A percentile compares a stretch with the other conserved stretches of the same genome.
Evolutionary conservation across 805 yeast species (phyloP).

Genomic region (Candida nonsorbophila): DNA sequence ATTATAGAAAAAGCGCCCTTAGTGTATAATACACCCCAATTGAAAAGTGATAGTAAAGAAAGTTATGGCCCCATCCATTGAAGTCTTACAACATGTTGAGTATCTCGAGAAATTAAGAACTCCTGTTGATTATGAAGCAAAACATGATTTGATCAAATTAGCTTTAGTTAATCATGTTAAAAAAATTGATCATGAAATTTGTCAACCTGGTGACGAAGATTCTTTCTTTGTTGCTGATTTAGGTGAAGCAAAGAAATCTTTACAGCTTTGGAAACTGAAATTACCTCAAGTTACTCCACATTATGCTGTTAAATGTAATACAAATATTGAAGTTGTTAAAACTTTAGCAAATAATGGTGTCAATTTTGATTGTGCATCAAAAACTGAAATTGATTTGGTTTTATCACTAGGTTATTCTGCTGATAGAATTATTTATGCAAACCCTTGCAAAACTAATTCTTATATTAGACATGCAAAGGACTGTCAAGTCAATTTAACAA

Average conservation of each 20-base stretch:
- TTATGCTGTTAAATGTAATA: slow-evolving; percentile 94
- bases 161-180: slow-evolving; percentile 3
- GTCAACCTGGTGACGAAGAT: slow-evolving; percentile 74
- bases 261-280: slow-evolving; percentile 53
- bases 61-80: slow-evolving; percentile 16
- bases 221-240: slow-evolving; percentile 87
- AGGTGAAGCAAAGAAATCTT: slow-evolving; percentile 61
- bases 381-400: slow-evolving; percentile 69
- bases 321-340: slow-evolving; percentile 54
- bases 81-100: slow-evolving; percentile 3
- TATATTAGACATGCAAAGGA: slow-evolving; percentile 68
- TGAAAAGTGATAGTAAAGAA: slow-evolving; percentile 1
- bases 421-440: slow-evolving; percentile 76
- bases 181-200: slow-evolving; percentile 47
- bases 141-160: slow-evolving; percentile 3
- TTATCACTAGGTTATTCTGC: slow-evolving; percentile 60
- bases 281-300: slow-evolving; percentile 80
- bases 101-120: slow-evolving; percentile 1
- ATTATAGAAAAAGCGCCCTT: slow-evolving; percentile 5
- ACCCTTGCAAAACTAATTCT: slow-evolving; percentile 89
- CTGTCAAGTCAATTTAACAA: slow-evolving; percentile 60
- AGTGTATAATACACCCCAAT: slow-evolving; percentile 1
- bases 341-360: slow-evolving; percentile 58
- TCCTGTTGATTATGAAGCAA: not conserved
- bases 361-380: slow-evolving; percentile 92